phyloP scores from a whole-genome alignment of 2,329 filamentous ascomycete genomes.

The Zelopaecilomyces penicillatus region DNA sequence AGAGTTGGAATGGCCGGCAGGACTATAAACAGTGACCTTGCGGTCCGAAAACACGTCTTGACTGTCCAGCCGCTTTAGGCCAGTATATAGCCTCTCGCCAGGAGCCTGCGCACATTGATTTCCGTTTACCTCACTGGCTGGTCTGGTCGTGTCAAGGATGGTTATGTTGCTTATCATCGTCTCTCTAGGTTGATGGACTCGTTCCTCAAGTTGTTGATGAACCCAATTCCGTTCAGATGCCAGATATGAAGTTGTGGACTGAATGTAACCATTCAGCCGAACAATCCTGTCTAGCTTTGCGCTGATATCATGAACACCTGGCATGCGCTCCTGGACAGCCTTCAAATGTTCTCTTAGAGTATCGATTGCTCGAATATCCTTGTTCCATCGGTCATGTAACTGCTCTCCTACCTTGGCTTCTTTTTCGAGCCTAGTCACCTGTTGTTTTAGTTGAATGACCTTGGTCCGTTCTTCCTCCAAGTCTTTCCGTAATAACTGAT shows the following conservation, averaged over 20 bases:
- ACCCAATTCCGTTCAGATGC: slow-evolving; percentile 22
- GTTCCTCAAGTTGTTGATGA: slow-evolving; percentile 13
- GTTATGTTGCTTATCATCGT: too few relatives aligned
- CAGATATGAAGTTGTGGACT: slow-evolving; percentile 21
- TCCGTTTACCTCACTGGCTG: too few relatives aligned
- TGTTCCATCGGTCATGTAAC: slow-evolving; percentile 18
- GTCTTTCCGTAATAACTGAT: neutral
- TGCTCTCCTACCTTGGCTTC: slow-evolving; percentile 12
- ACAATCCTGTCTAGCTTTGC: slow-evolving; percentile 17
- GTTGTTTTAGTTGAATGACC: slow-evolving; percentile 9
- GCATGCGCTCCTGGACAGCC: slow-evolving; percentile 14
- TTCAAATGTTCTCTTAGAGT: slow-evolving; percentile 17
- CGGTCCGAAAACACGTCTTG: slow-evolving; percentile 11
- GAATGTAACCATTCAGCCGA: slow-evolving; percentile 19
- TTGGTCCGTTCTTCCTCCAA: neutral
- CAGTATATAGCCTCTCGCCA: too few relatives aligned
- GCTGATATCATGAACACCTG: slow-evolving; percentile 17
- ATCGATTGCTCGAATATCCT: slow-evolving; percentile 20
- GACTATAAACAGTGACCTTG: slow-evolving; percentile 26
- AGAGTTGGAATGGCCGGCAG: slow-evolving; percentile 13
- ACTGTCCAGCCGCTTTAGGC: too few relatives aligned
- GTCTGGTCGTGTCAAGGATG: too few relatives aligned
- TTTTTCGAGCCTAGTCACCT: slow-evolving; percentile 15
- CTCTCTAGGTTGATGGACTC: neutral
- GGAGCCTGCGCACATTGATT: too few relatives aligned